Conservation (phyloP, 192 early-diverging fungal species). For the Coemansia sp. region DNA sequence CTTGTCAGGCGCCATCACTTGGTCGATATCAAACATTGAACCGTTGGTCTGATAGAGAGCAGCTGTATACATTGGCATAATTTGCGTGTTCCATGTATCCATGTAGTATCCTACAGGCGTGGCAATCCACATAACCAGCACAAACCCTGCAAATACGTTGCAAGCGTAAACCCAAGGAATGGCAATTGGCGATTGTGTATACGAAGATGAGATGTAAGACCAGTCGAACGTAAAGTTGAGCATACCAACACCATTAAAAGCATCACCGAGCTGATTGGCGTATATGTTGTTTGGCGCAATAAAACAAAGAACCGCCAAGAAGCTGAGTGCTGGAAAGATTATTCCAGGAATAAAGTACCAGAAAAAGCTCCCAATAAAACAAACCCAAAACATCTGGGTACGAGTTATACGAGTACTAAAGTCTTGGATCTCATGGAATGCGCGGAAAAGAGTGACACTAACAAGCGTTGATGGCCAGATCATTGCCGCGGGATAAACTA, state of each 20-base stretch:
- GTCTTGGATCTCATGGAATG: constrained; percentile 69
- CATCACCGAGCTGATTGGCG: constrained; percentile 55
- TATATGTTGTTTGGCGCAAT: constrained; percentile 46
- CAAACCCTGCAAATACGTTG: constrained; percentile 71
- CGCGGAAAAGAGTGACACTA: constrained; percentile 75
- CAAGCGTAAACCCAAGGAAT: constrained; percentile 72
- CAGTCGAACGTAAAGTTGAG: constrained; percentile 75
- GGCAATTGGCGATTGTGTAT: constrained; percentile 65
- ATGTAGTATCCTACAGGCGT: constrained; percentile 73
- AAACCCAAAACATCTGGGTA: constrained; percentile 56
- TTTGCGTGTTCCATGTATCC: constrained; percentile 60
- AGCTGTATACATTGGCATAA: constrained; percentile 58
- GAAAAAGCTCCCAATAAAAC: constrained; percentile 47
- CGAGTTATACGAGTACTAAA: constrained; percentile 53
- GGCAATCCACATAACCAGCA: constrained; percentile 75
- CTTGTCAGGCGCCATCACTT: constrained; percentile 58
- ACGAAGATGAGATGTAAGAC: constrained; percentile 62
- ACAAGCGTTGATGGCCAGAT: constrained; percentile 84
- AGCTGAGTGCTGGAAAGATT: constrained; percentile 67
- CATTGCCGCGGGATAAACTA: constrained; percentile 87
- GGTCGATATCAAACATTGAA: constrained; percentile 57
- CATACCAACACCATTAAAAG: constrained; percentile 65
- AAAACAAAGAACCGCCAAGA: constrained; percentile 66
- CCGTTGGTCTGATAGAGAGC: constrained; percentile 60
- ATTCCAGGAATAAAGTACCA: constrained; percentile 67